phyloP scores from a whole-genome alignment of 1,284 basidiomycete species.

The Agroathelia rolfsii region DNA sequence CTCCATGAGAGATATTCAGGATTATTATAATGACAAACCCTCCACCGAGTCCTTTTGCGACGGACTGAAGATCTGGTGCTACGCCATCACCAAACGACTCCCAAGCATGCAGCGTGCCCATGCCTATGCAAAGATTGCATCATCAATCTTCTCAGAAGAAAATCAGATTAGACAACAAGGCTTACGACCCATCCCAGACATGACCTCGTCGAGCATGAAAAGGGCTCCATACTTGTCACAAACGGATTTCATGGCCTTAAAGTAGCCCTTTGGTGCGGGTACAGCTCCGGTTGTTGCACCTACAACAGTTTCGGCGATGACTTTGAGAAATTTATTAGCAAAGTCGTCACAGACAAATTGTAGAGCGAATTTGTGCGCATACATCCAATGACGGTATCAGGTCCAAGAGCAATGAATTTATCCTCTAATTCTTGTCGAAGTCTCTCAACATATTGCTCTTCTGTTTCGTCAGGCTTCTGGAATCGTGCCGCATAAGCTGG shows the following conservation, averaged over 20 bases:
- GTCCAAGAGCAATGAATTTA: conserved; percentile 73
- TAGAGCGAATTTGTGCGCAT: conserved; percentile 4
- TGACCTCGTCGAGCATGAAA: conserved; percentile 81
- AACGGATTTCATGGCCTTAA: conserved; percentile 78
- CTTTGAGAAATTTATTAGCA: conserved; percentile 27
- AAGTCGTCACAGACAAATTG: not conserved
- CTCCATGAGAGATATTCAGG: not conserved
- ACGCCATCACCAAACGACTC: conserved; percentile 69
- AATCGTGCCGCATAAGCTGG: conserved; percentile 81
- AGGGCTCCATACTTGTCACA: conserved; percentile 79
- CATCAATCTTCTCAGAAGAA: conserved; percentile 5
- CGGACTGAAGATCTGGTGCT: conserved; percentile 72
- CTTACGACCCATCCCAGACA: conserved; percentile 82
- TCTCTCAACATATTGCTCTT: conserved; percentile 68
- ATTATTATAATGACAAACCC: conserved; percentile 38
- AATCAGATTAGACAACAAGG: no score
- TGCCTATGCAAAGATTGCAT: conserved; percentile 33
- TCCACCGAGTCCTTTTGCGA: conserved; percentile 82
- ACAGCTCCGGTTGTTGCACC: conserved; percentile 75
- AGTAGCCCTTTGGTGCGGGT: conserved; percentile 69
- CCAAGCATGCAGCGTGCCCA: conserved; percentile 83
- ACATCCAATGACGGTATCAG: conserved; percentile 75
- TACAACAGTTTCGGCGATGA: conserved; percentile 76
- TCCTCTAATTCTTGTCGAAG: conserved; percentile 72
- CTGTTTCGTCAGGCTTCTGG: conserved; percentile 55